Base-by-base conservation (phyloP, 768 basidiomycete genomes). In the Tulasnella sp. region DNA sequence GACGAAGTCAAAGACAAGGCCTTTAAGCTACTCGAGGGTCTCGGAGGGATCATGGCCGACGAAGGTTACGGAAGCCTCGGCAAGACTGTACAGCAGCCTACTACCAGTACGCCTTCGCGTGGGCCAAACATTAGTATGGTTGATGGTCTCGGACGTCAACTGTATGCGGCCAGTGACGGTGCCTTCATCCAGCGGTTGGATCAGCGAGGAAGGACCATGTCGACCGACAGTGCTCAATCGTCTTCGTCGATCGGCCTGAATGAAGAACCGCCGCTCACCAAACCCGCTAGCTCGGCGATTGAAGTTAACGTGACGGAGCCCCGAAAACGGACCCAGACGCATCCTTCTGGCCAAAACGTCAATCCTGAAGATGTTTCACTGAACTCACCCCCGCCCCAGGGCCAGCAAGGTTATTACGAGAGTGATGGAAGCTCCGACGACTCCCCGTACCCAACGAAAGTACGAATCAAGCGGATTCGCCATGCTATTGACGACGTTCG, bases 51-150 rank as follows among this genome's bases (percentile, higher is more conserved):
- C 45, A 19, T 72, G 36, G 45, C 45, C 36, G 52, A 52, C 22
- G 45, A 52, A 29, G 45, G 37, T 29, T 49, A 36, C 72, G 49
- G 52, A 14, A 54, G 54, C 40, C 4, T 74, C 52, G 45, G 72
- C 68, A 37, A 69, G 36, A 69, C n/a, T 58, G 54, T n/a, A 9
- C 54, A 58, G 11, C 54, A 58, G 8, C 54, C 54, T 58, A n/a
- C 25, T 14, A 31, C 12, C 25, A 40, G 34, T 11, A 54, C 72
- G 9, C 72, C 72, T 34, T 31, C 36, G 15, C 40, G 36, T 14
- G 40, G 72, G 38, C 29, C 54, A n/a, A 74, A 54, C 36, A 64
- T 64, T 29, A 74, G 52, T 31, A 58, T 74, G 72, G 72, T 74
- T 25, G 72, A 74, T 54, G 40, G 40, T 25, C 12, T 54, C 8